These are phyloP conservation scores for Pyrus hybrid DNA, from an alignment of 331 rosid species.

Conservation along the genomic window DNA sequence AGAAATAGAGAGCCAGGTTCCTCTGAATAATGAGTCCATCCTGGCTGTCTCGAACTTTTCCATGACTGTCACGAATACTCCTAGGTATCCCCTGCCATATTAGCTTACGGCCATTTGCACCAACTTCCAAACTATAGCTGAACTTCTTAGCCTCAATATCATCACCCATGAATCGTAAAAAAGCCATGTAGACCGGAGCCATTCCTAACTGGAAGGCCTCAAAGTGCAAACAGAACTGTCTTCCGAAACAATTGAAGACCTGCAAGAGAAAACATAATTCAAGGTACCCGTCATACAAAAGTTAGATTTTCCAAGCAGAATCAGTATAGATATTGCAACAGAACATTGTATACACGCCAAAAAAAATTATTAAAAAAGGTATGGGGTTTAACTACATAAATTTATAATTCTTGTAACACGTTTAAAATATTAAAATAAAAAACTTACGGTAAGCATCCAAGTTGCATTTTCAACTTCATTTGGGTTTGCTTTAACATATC, in stretches of 20 bases:
- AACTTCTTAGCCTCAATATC: conserved; percentile 77
- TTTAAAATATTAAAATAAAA: not conserved
- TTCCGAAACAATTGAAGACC: conserved; percentile 87
- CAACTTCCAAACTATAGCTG: conserved; percentile 91
- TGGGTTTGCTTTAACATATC: conserved; percentile 90
- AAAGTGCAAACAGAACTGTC: conserved; percentile 88
- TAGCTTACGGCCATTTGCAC: conserved; percentile 70
- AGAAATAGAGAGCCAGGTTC: conserved; percentile 74
- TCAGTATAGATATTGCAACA: not conserved
- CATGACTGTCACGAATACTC: conserved; percentile 82
- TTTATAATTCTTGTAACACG: not conserved
- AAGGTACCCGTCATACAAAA: not conserved
- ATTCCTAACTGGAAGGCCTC: conserved; percentile 83
- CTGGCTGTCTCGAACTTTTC: conserved; percentile 85
- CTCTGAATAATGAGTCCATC: conserved; percentile 94
- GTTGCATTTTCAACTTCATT: conserved; percentile 96
- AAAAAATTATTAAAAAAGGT: not conserved
- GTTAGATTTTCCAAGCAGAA: not conserved
- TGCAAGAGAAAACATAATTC: conserved; percentile 21
- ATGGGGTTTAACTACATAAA: not conserved
- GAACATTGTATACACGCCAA: not conserved
- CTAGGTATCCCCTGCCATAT: conserved; percentile 96
- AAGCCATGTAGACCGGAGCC: conserved; percentile 91
- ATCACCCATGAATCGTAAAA: conserved; percentile 91
- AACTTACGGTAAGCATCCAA: conserved; percentile 93